Evolutionary conservation across 306 rosid genomes (phyloP).

Genomic region (Glycine tomentella): DNA sequence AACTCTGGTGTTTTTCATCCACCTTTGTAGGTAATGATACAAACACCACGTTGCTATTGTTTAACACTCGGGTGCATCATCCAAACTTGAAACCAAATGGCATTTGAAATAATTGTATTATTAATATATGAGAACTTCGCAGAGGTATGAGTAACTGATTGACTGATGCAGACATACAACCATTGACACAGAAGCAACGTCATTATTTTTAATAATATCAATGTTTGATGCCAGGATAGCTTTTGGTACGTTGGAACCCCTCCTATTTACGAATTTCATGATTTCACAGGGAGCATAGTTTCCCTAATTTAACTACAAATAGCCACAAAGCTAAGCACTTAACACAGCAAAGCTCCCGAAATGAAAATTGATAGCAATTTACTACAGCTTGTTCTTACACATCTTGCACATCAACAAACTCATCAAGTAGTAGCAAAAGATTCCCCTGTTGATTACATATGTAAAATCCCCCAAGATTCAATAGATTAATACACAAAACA

Average conservation of each 20-base stretch:
- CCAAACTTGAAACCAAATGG: conserved; percentile 1
- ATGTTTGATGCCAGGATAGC: background rate
- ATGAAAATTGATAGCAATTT: background rate
- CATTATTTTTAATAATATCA: background rate
- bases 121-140: background rate
- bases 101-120: background rate
- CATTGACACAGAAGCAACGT: background rate
- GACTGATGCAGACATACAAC: no score
- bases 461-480: conserved; percentile 29
- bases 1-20: background rate
- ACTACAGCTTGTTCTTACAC: conserved; percentile 23
- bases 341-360: background rate
- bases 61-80: background rate
- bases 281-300: conserved; percentile 24
- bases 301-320: background rate
- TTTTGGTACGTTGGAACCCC: background rate
- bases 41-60: no score
- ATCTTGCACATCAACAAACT: conserved; percentile 2
- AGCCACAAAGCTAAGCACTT: conserved; percentile 29
- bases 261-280: conserved; percentile 20
- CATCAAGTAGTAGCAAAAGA: conserved; percentile 18
- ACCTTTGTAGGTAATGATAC: background rate
- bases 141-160: background rate
- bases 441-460: background rate
- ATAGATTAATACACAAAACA: conserved; percentile 11